Evolutionary conservation across 106 monocot species (phyloP).

Genomic region (Dendrobium huoshanense): DNA sequence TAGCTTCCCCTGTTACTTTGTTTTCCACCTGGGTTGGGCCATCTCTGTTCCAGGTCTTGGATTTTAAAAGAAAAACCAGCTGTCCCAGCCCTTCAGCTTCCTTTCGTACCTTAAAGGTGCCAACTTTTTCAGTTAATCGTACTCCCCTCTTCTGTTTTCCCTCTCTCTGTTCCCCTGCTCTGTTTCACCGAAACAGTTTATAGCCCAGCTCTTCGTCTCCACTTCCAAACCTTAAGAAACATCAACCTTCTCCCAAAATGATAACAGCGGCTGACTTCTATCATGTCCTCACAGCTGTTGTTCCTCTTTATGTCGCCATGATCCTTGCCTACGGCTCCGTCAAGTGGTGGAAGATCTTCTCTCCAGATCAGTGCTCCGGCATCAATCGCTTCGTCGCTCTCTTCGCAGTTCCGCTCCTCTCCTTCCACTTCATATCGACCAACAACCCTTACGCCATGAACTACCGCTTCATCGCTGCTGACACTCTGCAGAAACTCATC

Average conservation of each 20-base stretch:
- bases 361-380: constrained; percentile 51
- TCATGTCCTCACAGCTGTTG: constrained; percentile 43
- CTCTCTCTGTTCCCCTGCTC: not conserved
- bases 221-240: not conserved
- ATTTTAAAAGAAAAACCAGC: not conserved
- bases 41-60: constrained; percentile 1
- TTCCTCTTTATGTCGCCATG: constrained; percentile 58
- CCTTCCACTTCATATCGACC: constrained; percentile 71
- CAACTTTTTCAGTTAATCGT: not conserved
- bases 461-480: constrained; percentile 61
- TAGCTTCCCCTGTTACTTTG: not conserved
- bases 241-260: constrained; percentile 13
- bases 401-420: constrained; percentile 69
- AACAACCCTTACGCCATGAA: constrained; percentile 68
- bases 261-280: constrained; percentile 36
- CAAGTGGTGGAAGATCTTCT: constrained; percentile 51
- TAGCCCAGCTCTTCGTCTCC: not conserved
- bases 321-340: constrained; percentile 50
- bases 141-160: not conserved
- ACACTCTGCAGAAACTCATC: constrained; percentile 58
- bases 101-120: constrained; percentile 1
- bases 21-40: not conserved
- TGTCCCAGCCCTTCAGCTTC: not conserved
- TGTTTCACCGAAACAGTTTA: constrained; percentile 7
- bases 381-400: constrained; percentile 65